phyloP scores from a whole-genome alignment of 2,329 filamentous ascomycete species.

The Alternaria panax region DNA sequence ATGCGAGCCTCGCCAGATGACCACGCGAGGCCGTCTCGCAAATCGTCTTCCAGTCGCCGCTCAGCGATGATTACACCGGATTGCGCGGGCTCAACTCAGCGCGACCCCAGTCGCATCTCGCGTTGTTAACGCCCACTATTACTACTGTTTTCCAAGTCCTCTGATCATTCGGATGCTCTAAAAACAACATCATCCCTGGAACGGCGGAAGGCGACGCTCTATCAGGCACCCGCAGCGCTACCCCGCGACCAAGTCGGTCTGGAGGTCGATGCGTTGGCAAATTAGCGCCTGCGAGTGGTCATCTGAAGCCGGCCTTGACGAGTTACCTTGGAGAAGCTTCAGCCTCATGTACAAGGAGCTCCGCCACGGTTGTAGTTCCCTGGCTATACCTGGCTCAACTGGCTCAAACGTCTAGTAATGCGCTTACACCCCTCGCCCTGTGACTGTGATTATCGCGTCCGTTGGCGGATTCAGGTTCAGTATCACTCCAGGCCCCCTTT shows the following conservation, averaged over 20 bases:
- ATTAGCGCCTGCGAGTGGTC: slow-evolving; percentile 48
- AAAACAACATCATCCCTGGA: slow-evolving; percentile 38
- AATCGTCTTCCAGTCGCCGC: slow-evolving; percentile 14
- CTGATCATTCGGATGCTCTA: slow-evolving; percentile 41
- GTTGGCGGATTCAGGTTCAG: slow-evolving; percentile 16
- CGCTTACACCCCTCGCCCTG: slow-evolving; percentile 33
- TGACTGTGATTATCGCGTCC: slow-evolving; percentile 39
- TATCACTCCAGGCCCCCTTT: slow-evolving; percentile 34
- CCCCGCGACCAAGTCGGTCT: slow-evolving; percentile 44
- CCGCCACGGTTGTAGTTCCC: slow-evolving; percentile 47
- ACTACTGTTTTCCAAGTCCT: slow-evolving; percentile 21
- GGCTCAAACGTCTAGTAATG: slow-evolving; percentile 50
- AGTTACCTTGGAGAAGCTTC: slow-evolving; percentile 40
- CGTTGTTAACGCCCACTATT: slow-evolving; percentile 12
- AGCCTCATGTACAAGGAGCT: slow-evolving; percentile 46
- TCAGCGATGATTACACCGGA: slow-evolving; percentile 27
- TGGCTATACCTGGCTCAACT: slow-evolving; percentile 45
- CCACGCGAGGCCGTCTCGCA: slow-evolving; percentile 21
- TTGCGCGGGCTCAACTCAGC: slow-evolving; percentile 26
- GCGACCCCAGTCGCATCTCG: slow-evolving; percentile 8
- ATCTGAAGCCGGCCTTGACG: slow-evolving; percentile 43
- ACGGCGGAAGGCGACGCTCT: slow-evolving; percentile 32
- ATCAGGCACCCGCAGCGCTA: slow-evolving; percentile 47
- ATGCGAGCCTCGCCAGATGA: slow-evolving; percentile 32
- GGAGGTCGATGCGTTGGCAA: slow-evolving; percentile 49